Evolutionary conservation across 108 stramenopile species (phyloP).

Genomic region (Mediolabrus comicus): DNA sequence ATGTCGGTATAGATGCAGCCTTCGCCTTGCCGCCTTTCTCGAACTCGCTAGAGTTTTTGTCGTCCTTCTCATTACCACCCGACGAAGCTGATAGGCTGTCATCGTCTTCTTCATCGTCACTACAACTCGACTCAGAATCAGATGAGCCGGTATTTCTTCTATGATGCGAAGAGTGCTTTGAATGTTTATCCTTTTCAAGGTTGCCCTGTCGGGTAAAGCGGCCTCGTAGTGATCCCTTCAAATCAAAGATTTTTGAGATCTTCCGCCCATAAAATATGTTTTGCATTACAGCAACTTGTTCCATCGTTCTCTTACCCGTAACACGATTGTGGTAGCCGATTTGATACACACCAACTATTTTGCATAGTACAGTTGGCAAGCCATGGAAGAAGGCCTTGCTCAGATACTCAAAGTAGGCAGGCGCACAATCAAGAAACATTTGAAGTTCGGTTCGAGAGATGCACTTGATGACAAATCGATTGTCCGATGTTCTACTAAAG

Average conservation of each 20-base stretch:
- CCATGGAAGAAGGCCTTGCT: conserved; percentile 95
- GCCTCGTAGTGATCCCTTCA: conserved; percentile 93
- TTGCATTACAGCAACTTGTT: conserved; percentile 86
- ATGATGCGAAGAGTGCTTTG: conserved; percentile 17
- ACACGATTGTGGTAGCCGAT: conserved; percentile 93
- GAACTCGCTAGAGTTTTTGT: conserved; percentile 4
- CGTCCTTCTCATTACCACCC: conserved; percentile 22
- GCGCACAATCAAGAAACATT: conserved; percentile 97
- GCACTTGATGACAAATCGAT: conserved; percentile 93
- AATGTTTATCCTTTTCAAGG: conserved; percentile 32
- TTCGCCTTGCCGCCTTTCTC: conserved; percentile 34
- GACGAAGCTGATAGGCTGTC: conserved; percentile 14
- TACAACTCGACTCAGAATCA: conserved; percentile 26
- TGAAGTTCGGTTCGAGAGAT: conserved; percentile 94
- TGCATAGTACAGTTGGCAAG: conserved; percentile 91
- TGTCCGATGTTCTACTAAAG: conserved; percentile 82
- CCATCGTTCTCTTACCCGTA: conserved; percentile 93
- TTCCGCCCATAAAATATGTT: conserved; percentile 94
- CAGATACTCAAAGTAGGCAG: conserved; percentile 97
- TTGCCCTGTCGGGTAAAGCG: conserved; percentile 84
- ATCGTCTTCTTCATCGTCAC: conserved; percentile 40
- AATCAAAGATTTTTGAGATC: conserved; percentile 88
- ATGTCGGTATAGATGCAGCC: conserved; percentile 46
- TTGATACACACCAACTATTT: conserved; percentile 97
- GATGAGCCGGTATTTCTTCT: conserved; percentile 42